Percentiles rank a stretch among this genome's conserved stretches.
phyloP scores from a whole-genome alignment of 176 grass and related monocot species.

The Phyllostachys edulis region DNA sequence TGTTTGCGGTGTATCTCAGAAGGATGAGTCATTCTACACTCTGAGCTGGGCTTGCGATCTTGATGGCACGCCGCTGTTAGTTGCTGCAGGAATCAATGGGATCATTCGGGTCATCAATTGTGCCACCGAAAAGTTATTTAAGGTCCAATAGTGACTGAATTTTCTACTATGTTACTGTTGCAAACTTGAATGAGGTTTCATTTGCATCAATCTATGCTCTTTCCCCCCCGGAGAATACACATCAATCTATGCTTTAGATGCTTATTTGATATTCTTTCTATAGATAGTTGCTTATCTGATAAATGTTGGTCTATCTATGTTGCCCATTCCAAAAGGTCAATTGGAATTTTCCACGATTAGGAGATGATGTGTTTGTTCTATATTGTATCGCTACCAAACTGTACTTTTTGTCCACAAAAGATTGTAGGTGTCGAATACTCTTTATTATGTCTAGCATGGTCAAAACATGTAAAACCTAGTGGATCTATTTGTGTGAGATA shows the following conservation, averaged over 20 bases:
- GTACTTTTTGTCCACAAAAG: slow-evolving; percentile 1
- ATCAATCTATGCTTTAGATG: not conserved
- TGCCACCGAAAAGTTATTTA: slow-evolving; percentile 70
- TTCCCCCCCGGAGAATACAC: not conserved
- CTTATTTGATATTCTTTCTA: not conserved
- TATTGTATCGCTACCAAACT: not conserved
- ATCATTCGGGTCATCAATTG: slow-evolving; percentile 83
- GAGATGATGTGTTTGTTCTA: not conserved
- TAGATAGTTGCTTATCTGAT: not conserved
- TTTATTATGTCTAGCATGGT: slow-evolving; percentile 6
- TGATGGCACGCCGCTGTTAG: slow-evolving; percentile 66
- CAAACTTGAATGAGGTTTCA: not conserved
- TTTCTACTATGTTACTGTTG: not conserved
- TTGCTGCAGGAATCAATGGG: slow-evolving; percentile 68
- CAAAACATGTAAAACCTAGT: not conserved
- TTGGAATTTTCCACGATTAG: not conserved
- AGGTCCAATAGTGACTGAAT: slow-evolving; percentile 42
- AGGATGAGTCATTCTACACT: slow-evolving; percentile 88
- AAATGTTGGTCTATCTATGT: not conserved
- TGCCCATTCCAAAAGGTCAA: not conserved
- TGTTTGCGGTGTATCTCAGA: slow-evolving; percentile 41
- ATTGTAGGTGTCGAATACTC: slow-evolving; percentile 1
- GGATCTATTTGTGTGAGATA: slow-evolving; percentile 9
- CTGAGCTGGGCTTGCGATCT: slow-evolving; percentile 82
- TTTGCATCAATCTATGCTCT: not conserved